Evolutionary conservation across 2,329 filamentous ascomycete genomes (phyloP), one percentile per base, ranked within the genome.

Genomic region (Zasmidium angulare): DNA sequence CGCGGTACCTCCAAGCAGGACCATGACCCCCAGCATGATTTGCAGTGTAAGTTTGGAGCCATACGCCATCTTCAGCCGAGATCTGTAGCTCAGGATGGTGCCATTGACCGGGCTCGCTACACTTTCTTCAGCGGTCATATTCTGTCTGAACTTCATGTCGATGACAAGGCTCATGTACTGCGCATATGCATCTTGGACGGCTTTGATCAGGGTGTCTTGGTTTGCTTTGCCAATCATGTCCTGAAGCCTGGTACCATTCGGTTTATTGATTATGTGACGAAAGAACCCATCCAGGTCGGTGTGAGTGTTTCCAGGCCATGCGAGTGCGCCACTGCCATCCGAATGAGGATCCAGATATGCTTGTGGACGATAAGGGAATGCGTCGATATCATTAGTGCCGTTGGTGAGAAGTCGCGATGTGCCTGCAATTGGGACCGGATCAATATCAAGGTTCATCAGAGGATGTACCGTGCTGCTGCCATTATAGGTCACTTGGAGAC

Each of bases 141-240:
- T 20, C 17, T 56, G 54, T 19, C 54, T 26, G 40, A 58, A 58
- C 24, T 53, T 51, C 17, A 31, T 31, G 20, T 58, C 55, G 22
- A 58, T 53, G 40, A 58, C 55, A 9, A 58, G 55, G n/a, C 48
- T 46, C 55, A 58, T 58, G 50, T 58, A 58, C 31, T 53, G 36
- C 9, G 26, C 49, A 40, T 58, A 58, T 3, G 51, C 12, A 23
- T 23, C 19, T 14, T 53, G 31, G 21, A 58, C 55, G 23, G 55
- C 55, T 47, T 52, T 14, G 24, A 53, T 58, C 9, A 58, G 43
- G 14, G 19, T 53, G 23, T 24, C 36, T 46, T 29, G 48, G 23
- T 58, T 52, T 19, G 55, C 22, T 46, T 46, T 49, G 19, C 55
- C 55, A 9, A 29, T 31, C 11, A 58, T 22, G 11, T 58, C 48